Evolutionary conservation across 768 basidiomycete species (phyloP).

Genomic region (Dendrothele bispora): DNA sequence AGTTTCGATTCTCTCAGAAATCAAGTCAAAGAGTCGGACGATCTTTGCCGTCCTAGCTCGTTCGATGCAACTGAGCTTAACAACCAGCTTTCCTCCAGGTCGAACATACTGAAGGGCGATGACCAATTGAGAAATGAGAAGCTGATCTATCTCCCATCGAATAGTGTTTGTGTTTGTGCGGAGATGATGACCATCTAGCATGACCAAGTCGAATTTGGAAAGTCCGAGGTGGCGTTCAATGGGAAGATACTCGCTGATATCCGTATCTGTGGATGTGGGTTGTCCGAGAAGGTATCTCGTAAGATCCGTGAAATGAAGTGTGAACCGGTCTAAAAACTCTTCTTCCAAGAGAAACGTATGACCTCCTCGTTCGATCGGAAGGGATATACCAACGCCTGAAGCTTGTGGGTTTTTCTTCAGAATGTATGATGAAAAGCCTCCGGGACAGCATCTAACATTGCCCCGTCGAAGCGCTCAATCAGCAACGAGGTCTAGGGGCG

Average conservation of each 20-base stretch:
- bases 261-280: neutral
- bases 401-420: conserved; percentile 21
- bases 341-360: conserved; percentile 22
- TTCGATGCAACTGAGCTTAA: conserved; percentile 22
- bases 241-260: neutral
- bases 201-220: conserved; percentile 20
- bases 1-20: conserved; percentile 15
- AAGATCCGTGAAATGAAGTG: conserved; percentile 18
- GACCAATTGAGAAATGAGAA: conserved; percentile 24
- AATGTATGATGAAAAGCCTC: conserved; percentile 30
- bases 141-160: conserved; percentile 15
- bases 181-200: conserved; percentile 22
- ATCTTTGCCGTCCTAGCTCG: conserved; percentile 21
- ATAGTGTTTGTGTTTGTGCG: neutral
- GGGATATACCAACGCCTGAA: conserved; percentile 26
- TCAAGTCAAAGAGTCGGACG: conserved; percentile 21
- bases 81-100: conserved; percentile 17
- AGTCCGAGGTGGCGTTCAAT: neutral
- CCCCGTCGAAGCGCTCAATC: no score
- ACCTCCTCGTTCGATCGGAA: conserved; percentile 21
- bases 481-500: no score
- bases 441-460: conserved; percentile 26
- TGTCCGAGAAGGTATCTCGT: conserved; percentile 15
- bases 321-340: conserved; percentile 15
- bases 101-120: conserved; percentile 17